Evolutionary conservation across 106 monocot species (phyloP).

Genomic region (Phalaenopsis equestris): DNA sequence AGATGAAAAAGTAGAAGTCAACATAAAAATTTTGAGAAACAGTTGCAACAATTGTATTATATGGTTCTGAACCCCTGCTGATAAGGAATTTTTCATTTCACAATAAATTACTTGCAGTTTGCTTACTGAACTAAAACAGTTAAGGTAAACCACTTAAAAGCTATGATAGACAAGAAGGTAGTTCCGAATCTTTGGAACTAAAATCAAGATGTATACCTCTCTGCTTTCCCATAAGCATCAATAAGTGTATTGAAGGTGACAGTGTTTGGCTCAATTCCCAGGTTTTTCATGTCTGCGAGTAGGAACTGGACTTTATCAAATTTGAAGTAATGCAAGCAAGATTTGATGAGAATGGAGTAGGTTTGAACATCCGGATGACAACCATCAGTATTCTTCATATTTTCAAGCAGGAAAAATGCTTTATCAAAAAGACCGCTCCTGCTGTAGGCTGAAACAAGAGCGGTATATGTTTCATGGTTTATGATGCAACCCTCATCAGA

Average conservation of each 20-base stretch:
- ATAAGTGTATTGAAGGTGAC: constrained; percentile 89
- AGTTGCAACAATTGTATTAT: constrained; percentile 1
- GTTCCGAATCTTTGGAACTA: background rate
- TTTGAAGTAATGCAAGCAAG: constrained; percentile 55
- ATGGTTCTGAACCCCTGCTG: background rate
- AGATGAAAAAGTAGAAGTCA: background rate
- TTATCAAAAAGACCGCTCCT: constrained; percentile 74
- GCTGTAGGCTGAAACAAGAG: constrained; percentile 88
- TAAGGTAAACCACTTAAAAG: background rate
- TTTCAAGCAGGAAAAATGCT: constrained; percentile 69
- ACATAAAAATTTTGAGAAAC: background rate
- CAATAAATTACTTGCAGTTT: background rate
- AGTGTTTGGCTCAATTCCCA: constrained; percentile 60
- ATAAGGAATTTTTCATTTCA: background rate
- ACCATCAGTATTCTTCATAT: constrained; percentile 72
- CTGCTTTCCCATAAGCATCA: constrained; percentile 90
- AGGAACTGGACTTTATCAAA: constrained; percentile 71
- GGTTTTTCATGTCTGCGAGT: constrained; percentile 58
- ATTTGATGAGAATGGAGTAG: constrained; percentile 92
- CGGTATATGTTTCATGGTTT: constrained; percentile 88
- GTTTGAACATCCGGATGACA: constrained; percentile 92
- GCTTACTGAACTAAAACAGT: background rate
- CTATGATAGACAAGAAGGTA: background rate
- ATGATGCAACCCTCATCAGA: constrained; percentile 74
- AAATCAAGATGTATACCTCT: constrained; percentile 44